Evolutionary conservation across 257 asterid genomes (phyloP).

Genomic region (Euphrasia confusa): DNA sequence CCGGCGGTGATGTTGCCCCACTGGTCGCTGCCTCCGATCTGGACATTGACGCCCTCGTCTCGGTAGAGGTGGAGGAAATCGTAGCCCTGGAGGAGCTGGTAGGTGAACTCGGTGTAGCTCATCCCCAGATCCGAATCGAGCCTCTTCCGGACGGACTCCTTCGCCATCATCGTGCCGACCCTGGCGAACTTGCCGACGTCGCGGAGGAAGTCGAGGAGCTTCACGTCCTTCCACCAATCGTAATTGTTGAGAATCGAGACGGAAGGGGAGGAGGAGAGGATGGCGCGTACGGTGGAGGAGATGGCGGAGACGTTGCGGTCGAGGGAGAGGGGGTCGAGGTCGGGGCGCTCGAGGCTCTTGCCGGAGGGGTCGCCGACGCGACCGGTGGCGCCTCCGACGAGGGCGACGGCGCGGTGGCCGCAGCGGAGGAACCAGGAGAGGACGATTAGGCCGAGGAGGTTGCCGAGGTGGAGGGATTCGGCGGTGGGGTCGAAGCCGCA

Average conservation of each 20-base stretch:
- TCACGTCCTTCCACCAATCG: conserved; percentile 94
- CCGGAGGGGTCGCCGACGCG: conserved; percentile 96
- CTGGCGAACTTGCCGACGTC: conserved; percentile 70
- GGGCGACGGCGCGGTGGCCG: conserved; percentile 69
- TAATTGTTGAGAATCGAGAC: conserved; percentile 60
- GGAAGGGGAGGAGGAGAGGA: conserved; percentile 31
- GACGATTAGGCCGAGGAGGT: conserved; percentile 73
- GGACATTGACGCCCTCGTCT: conserved; percentile 62
- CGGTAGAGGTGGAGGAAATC: conserved; percentile 67
- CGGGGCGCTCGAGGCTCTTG: conserved; percentile 72
- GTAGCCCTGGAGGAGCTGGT: conserved; percentile 79
- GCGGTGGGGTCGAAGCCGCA: conserved; percentile 99
- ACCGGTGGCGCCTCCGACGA: conserved; percentile 92
- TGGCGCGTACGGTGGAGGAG: conserved; percentile 36
- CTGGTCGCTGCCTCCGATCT: conserved; percentile 92
- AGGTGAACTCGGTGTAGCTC: conserved; percentile 89
- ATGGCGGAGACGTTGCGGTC: conserved; percentile 49
- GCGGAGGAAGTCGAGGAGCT: conserved; percentile 59
- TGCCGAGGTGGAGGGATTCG: conserved; percentile 84
- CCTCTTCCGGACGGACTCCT: conserved; percentile 77
- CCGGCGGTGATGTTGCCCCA: conserved; percentile 97
- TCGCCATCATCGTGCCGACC: conserved; percentile 86
- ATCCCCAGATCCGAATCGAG: conserved; percentile 78
- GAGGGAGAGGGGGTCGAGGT: conserved; percentile 47
- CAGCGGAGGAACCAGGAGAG: conserved; percentile 92